Conservation (phyloP, 1,284 basidiomycete species). For the Trichosporon sp. region DNA sequence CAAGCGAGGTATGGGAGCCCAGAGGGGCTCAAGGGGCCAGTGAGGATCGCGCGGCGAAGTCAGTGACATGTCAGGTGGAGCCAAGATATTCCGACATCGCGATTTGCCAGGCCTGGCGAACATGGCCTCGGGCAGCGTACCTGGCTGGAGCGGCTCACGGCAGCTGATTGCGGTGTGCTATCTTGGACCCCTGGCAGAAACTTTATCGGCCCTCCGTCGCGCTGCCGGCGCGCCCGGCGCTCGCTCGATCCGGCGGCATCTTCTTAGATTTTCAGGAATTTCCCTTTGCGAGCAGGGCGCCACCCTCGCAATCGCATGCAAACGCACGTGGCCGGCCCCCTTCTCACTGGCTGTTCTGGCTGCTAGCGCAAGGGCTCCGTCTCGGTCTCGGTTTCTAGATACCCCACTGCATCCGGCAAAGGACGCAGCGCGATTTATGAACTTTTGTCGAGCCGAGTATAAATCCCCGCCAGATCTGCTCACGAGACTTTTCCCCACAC, state of each 20-base stretch:
- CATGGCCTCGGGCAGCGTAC: background rate
- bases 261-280: constrained; percentile 2
- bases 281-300: background rate
- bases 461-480: background rate
- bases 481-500: background rate
- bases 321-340: background rate
- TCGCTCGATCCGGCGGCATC: background rate
- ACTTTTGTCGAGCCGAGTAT: background rate
- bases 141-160: background rate
- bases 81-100: constrained; percentile 4
- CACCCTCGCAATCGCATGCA: background rate
- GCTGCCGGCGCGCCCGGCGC: background rate
- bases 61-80: background rate
- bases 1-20: background rate
- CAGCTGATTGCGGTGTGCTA: constrained; percentile 1
- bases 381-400: constrained; percentile 3
- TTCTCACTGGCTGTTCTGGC: background rate
- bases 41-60: background rate
- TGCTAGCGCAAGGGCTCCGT: background rate
- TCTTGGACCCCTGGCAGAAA: background rate
- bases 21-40: background rate
- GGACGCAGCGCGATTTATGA: background rate
- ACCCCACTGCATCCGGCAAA: background rate
- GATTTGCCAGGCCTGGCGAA: background rate
- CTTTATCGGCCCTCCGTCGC: constrained; percentile 3